These are phyloP conservation scores for Diospyros lotus DNA, from an alignment of 148 eudicot species.

Conservation along the genomic window DNA sequence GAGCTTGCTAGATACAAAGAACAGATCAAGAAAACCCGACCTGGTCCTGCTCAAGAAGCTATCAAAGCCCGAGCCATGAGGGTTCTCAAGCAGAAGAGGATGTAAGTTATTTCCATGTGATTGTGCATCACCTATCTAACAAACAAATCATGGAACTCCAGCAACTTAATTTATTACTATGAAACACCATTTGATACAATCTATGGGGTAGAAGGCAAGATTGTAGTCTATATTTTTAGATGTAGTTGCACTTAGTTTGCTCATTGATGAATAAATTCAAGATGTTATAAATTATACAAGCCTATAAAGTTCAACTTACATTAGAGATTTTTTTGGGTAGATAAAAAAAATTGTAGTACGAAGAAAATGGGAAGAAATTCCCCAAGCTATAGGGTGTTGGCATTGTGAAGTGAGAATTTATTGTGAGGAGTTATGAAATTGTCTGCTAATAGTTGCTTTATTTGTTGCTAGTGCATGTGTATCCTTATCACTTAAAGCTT, in stretches of 20 bases:
- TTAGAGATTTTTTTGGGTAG: no score
- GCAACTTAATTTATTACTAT: no score
- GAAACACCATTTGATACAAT: neutral
- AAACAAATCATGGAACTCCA: neutral
- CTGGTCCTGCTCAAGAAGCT: conserved; percentile 98
- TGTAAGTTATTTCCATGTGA: conserved; percentile 41
- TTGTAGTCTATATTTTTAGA: neutral
- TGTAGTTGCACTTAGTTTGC: neutral
- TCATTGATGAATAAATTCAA: neutral
- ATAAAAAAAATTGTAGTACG: no score
- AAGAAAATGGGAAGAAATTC: no score
- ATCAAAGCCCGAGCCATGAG: conserved; percentile 95
- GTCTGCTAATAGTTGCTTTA: no score
- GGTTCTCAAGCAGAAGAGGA: conserved; percentile 88
- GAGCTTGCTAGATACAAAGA: conserved; percentile 87
- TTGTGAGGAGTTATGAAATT: no score
- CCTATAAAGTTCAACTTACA: no score
- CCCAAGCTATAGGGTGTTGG: no score
- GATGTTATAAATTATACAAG: neutral
- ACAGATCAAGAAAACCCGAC: conserved; percentile 91
- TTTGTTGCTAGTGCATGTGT: no score
- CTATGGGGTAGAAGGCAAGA: neutral
- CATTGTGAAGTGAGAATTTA: no score
- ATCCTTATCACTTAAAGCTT: no score
- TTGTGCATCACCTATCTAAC: neutral